These are phyloP conservation scores for Populus alba DNA, from an alignment of 345 rosid species.

Conservation along the genomic window DNA sequence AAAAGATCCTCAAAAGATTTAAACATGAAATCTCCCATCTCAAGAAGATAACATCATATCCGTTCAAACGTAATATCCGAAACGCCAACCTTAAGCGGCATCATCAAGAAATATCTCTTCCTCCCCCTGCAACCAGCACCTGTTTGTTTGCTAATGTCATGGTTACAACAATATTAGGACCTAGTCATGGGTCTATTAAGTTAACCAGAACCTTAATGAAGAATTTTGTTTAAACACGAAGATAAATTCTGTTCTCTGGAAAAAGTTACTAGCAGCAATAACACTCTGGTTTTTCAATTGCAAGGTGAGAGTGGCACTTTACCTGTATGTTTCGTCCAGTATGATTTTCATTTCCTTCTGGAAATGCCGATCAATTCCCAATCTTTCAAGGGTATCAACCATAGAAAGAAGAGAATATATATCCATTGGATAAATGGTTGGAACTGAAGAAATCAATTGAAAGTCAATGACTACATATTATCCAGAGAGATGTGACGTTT, in stretches of 20 bases:
- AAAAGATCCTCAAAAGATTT: not conserved
- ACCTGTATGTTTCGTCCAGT: constrained; percentile 69
- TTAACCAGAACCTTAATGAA: not conserved
- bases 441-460: constrained; percentile 50
- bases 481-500: not conserved
- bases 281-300: not conserved
- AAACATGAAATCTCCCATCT: not conserved
- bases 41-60: constrained; percentile 55
- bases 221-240: not conserved
- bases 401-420: constrained; percentile 51
- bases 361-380: constrained; percentile 71
- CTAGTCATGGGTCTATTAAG: not conserved
- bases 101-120: constrained; percentile 63
- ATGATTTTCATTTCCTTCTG: constrained; percentile 45
- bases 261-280: not conserved
- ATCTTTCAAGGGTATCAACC: constrained; percentile 57
- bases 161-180: not conserved
- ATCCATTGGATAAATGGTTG: constrained; percentile 64
- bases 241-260: not conserved
- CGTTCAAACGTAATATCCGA: constrained; percentile 56
- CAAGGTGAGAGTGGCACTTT: constrained; percentile 9
- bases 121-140: constrained; percentile 72
- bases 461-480: constrained; percentile 10
- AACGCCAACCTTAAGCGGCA: constrained; percentile 62
- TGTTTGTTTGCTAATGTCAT: constrained; percentile 35